A percentile compares a stretch with the other conserved stretches of the same genome.
phyloP scores from a whole-genome alignment of 176 grass and related monocot species.

The Carex kokanica region DNA sequence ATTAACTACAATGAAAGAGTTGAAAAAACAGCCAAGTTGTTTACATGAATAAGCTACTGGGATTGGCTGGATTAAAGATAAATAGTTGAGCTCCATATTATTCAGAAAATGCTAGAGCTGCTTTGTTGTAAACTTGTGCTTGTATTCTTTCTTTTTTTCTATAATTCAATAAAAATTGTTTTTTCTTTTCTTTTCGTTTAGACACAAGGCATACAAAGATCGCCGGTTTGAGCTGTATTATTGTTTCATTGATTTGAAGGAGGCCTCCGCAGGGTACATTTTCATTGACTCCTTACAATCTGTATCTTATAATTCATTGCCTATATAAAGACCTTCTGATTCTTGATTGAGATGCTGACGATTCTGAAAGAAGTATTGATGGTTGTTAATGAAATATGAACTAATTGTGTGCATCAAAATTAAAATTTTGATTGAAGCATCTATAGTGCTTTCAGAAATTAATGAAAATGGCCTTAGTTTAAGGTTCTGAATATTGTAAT shows the following conservation, averaged over 20 bases:
- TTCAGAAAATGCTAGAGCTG: not conserved
- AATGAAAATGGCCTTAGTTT: too few species aligned
- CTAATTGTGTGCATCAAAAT: not conserved
- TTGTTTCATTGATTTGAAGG: constrained; percentile 81
- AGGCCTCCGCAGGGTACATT: constrained; percentile 59
- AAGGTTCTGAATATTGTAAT: too few species aligned
- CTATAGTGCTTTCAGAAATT: not conserved
- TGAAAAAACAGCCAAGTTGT: not conserved
- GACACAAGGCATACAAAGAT: constrained; percentile 85
- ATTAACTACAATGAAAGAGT: too few species aligned
- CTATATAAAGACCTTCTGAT: not conserved
- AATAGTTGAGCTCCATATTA: not conserved
- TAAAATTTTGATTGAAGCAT: not conserved
- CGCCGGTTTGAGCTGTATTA: constrained; percentile 63
- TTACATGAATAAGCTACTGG: too few species aligned
- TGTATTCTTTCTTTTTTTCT: not conserved
- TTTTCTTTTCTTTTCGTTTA: constrained; percentile 29
- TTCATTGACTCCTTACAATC: not conserved
- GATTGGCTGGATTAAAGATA: not conserved
- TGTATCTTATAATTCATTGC: not conserved
- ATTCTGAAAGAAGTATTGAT: not conserved
- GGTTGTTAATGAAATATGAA: not conserved
- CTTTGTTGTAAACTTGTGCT: not conserved
- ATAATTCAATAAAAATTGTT: not conserved
- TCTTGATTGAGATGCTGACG: not conserved